Evolutionary conservation across 176 grass and related monocot species (phyloP).

Genomic region (Cymbopogon citratus): DNA sequence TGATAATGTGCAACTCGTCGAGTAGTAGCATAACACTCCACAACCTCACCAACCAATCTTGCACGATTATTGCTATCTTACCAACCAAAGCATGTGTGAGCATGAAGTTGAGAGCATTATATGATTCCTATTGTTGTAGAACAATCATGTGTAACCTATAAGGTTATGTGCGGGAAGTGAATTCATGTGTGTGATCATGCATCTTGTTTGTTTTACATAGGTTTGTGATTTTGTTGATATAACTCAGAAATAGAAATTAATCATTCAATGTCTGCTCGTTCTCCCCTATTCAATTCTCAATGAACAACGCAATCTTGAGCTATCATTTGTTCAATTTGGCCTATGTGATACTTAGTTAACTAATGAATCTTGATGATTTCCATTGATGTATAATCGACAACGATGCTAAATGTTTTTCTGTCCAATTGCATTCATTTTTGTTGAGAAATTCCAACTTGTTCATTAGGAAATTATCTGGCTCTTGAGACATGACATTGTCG

Average conservation of each 20-base stretch:
- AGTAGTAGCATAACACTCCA: background rate
- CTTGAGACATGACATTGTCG: background rate
- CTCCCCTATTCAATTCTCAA: background rate
- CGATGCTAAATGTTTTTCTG: background rate
- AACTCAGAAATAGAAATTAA: background rate
- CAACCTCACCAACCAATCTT: background rate
- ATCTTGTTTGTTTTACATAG: background rate
- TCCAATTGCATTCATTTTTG: background rate
- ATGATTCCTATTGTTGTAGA: background rate
- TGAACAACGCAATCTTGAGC: background rate
- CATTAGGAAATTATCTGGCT: background rate
- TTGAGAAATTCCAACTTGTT: background rate
- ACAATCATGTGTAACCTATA: background rate
- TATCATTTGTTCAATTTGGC: background rate
- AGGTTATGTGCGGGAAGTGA: background rate
- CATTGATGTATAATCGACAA: background rate
- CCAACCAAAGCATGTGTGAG: accelerated
- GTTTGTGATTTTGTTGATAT: background rate
- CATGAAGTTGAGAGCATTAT: background rate
- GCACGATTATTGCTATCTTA: background rate
- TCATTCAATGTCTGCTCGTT: background rate
- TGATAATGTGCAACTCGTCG: background rate
- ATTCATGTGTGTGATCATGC: background rate
- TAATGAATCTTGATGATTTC: background rate
- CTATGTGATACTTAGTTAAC: background rate